Evolutionary conservation across 176 grass and related monocot species (phyloP), one percentile per base, ranked within the genome.

Genomic region (Neostapfia colusana): DNA sequence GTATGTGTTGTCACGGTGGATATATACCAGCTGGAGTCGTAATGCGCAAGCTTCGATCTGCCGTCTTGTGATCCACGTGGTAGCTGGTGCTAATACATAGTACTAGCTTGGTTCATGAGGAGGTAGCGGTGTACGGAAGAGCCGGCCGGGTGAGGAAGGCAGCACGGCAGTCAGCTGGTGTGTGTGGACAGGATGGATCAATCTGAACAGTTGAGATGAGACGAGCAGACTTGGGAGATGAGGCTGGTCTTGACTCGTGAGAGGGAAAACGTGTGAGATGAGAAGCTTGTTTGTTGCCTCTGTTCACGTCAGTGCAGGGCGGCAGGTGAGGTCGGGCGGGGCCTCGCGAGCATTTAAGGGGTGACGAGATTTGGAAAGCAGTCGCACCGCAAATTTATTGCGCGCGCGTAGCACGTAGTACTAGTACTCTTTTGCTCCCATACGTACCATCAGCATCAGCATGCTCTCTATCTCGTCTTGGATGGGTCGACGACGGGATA

Each of bases 251-350:
- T 3, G n/a, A n/a, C n/a, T n/a, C n/a, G n/a, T n/a, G n/a, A n/a
- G 38, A 58, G 53, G 25, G 18, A 80, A 39, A 80, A 26, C 66
- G 54, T 80, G 68, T 73, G 59, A 75, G 48, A 36, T 0, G 9
- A 8, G 11, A 11, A 24, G 25, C n/a, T n/a, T n/a, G 26, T 44
- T 43, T 42, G 16, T 6, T 14, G 24, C 70, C 6, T 35, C 14
- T 8, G 36, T 43, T 28, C 24, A 55, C 4, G 60, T 57, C 38
- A 70, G 51, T 20, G 12, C 17, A 7, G 48, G 3, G 17, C 5
- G 48, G 16, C 17, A 20, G 17, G 48, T 51, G 15, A 5, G 48
- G 48, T 45, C 43, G 2, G 43, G 43, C 48, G 48, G 48, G 48
- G 20, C 45, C 17, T 51, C 17, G 48, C 15, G 3, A 12, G 13